phyloP scores from a whole-genome alignment of 2,329 filamentous ascomycete species.

The Colletotrichum filicis region DNA sequence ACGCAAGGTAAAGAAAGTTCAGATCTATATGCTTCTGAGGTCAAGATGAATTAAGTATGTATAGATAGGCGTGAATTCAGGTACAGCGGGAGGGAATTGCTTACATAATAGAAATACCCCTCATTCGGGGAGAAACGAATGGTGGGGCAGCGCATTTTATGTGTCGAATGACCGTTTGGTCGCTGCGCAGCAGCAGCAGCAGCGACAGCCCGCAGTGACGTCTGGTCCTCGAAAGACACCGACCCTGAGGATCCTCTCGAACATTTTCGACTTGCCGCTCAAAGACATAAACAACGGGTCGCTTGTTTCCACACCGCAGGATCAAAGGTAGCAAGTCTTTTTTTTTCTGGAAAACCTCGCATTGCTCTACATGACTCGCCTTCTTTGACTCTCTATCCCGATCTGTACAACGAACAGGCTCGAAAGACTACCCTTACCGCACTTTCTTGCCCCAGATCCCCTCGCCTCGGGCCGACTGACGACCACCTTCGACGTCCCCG shows the following conservation, averaged over 20 bases:
- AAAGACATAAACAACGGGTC: constrained; percentile 29
- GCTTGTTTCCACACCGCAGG: constrained; percentile 21
- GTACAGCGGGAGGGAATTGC: not conserved
- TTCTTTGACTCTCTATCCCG: not conserved
- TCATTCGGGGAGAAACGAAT: constrained; percentile 21
- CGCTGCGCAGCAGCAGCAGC: constrained; percentile 14
- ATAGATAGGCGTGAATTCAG: not conserved
- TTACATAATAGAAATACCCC: constrained; percentile 24
- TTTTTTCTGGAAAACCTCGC: not conserved
- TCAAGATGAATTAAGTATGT: too few relatives aligned
- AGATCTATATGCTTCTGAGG: not conserved
- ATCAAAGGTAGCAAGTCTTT: not conserved
- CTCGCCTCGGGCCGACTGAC: constrained; percentile 7
- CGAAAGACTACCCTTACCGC: not conserved
- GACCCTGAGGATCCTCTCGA: not conserved
- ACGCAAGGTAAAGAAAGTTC: not conserved
- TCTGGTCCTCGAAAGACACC: constrained; percentile 8
- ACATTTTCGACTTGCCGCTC: constrained; percentile 24
- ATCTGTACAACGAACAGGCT: not conserved
- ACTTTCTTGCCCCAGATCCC: not conserved
- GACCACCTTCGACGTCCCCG: not conserved
- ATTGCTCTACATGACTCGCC: not conserved
- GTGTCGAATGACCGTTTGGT: constrained; percentile 19
- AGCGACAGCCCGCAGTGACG: constrained; percentile 18
- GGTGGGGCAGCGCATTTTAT: constrained; percentile 21